A percentile compares a stretch with the other conserved stretches of the same genome.
phyloP scores from a whole-genome alignment of 345 rosid genomes.

The Draba incana region DNA sequence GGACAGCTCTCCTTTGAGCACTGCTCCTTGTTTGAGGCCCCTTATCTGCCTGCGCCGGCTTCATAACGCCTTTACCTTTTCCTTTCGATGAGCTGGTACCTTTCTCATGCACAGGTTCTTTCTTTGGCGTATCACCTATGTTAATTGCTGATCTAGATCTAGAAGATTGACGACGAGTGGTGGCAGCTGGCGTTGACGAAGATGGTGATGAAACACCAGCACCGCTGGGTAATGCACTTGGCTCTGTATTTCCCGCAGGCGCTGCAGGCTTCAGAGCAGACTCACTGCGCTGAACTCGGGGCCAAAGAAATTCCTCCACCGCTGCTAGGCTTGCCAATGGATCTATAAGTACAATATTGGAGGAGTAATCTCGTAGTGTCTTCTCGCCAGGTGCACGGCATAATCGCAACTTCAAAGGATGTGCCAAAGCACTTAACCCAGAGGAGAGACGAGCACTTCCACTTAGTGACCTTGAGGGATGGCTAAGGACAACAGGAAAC shows the following conservation, averaged over 20 bases:
- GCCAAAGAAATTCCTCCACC: conserved; percentile 98
- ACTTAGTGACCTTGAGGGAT: conserved; percentile 80
- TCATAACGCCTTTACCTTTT: conserved; percentile 97
- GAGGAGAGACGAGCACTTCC: conserved; percentile 97
- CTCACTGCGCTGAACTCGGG: conserved; percentile 90
- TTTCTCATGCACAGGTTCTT: conserved; percentile 70
- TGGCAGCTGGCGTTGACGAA: conserved; percentile 67
- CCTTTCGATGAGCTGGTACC: conserved; percentile 83
- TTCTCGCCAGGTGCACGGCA: conserved; percentile 94
- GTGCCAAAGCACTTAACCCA: conserved; percentile 93
- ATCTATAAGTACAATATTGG: conserved; percentile 92
- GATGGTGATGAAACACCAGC: conserved; percentile 85
- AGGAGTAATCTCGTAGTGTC: conserved; percentile 92
- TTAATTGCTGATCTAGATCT: conserved; percentile 84
- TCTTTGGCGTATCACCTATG: conserved; percentile 70
- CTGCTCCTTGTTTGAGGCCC: conserved; percentile 98
- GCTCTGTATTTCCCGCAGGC: conserved; percentile 71
- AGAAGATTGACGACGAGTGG: conserved; percentile 76
- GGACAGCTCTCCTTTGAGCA: conserved; percentile 79
- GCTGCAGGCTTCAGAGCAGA: conserved; percentile 71
- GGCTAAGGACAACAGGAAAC: conserved; percentile 95
- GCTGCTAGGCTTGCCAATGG: conserved; percentile 97
- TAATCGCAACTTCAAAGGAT: conserved; percentile 91
- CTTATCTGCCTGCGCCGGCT: conserved; percentile 73
- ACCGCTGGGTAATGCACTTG: conserved; percentile 58